Evolutionary conservation across 2,329 filamentous ascomycete species (phyloP), one percentile per base, ranked within the genome.

Genomic region (Cercospora sojina): DNA sequence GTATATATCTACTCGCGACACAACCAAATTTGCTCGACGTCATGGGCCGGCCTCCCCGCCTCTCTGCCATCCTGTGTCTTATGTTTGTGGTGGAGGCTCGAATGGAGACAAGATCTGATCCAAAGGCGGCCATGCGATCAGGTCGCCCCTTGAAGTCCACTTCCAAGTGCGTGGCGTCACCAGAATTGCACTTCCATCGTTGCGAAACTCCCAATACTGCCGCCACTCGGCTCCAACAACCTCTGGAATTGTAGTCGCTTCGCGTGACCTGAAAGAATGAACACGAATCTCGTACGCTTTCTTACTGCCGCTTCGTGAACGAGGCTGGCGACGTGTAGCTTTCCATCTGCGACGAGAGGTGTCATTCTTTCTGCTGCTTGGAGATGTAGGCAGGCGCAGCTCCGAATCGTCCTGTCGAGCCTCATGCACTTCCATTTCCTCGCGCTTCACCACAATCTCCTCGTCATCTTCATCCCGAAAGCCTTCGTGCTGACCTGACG

Each of bases 101-200:
- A 59, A 20, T 20, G 57, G 57, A 16, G 57, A 35, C n/a, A 59
- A 38, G 38, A 59, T 59, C 13, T 59, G 35, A 3, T 59, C 57
- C 18, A 59, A 23, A 23, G 57, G 38, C 9, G 56, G 62, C 18
- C 49, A 53, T 25, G 49, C 43, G 18, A 64, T 27, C 23, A 64
- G 20, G 29, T 59, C 58, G 47, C 61, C 32, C 5, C 27, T 62
- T 13, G 64, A 53, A 18, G 61, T 57, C 58, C 61, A 64, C n/a
- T 55, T 38, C 62, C 62, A 64, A 18, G 32, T 31, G 3, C 64
- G 38, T 16, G 49, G 49, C 35, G 53, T 61, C 10, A 58, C 41
- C 4, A 43, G 35, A 9, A 53, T 3, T 38, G 31, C 31, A 8
- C 35, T 49, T 18, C 64, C 64, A n/a, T 58, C 35, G 18, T 20